phyloP scores from a whole-genome alignment of 768 basidiomycete genomes.

The Pleurotus pulmonarius region DNA sequence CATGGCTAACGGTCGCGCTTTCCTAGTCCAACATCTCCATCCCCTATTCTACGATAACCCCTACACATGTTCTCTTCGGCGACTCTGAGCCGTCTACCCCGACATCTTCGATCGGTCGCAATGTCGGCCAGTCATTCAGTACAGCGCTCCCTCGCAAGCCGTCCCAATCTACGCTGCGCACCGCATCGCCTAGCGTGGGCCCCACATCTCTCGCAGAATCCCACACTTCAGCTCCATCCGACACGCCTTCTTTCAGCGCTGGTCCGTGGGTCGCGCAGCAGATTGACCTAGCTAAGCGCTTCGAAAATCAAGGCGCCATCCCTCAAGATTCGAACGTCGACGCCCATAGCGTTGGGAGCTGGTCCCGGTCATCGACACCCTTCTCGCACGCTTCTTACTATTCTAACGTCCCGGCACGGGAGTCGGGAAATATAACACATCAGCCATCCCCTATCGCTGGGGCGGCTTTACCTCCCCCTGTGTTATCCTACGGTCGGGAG shows the following conservation, averaged over 20 bases:
- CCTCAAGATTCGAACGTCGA: background rate
- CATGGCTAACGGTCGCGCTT: too few relatives aligned
- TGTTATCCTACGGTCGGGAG: background rate
- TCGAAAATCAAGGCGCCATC: background rate
- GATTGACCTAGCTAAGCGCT: constrained; percentile 1
- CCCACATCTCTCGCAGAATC: background rate
- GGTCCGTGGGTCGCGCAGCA: constrained; percentile 7
- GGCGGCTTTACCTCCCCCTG: background rate
- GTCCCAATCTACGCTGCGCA: constrained; percentile 3
- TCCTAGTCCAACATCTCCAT: constrained; percentile 41
- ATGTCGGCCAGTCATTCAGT: background rate
- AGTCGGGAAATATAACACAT: background rate
- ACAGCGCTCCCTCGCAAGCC: background rate
- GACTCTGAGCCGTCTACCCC: constrained; percentile 16
- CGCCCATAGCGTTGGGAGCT: background rate
- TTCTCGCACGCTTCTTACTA: background rate
- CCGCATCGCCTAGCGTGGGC: background rate
- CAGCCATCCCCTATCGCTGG: background rate
- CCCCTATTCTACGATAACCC: constrained; percentile 43
- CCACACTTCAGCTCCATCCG: background rate
- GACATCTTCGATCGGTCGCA: background rate
- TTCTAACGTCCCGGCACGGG: background rate
- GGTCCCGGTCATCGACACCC: background rate
- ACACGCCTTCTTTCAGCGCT: background rate
- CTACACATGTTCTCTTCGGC: constrained; percentile 46